These are phyloP conservation scores for Aspergillus pseudotamarii DNA, from an alignment of 2,329 filamentous ascomycete genomes.

Conservation along the genomic window DNA sequence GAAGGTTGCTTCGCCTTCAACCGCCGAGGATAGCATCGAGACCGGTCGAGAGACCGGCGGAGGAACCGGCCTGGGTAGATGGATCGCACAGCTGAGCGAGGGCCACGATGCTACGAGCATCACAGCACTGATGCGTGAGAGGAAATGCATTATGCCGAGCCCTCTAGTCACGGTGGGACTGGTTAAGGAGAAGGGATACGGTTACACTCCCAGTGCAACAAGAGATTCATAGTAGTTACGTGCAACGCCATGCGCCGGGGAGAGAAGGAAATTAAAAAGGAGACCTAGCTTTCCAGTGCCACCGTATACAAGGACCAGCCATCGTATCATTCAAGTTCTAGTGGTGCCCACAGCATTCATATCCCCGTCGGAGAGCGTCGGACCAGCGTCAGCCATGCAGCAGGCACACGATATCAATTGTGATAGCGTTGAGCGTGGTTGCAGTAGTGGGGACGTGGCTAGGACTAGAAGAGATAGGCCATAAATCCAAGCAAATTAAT, in stretches of 20 bases:
- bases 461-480: neutral
- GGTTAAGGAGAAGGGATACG: neutral
- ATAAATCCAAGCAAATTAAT: neutral
- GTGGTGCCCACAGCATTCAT: neutral
- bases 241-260: neutral
- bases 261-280: neutral
- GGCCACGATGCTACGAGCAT: neutral
- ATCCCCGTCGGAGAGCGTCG: neutral
- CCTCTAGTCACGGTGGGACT: neutral
- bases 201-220: neutral
- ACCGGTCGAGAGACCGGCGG: neutral
- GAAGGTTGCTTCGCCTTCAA: constrained; percentile 41
- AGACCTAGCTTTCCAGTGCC: neutral
- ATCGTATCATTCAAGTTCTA: neutral
- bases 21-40: neutral
- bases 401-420: neutral
- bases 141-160: neutral
- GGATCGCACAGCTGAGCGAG: neutral
- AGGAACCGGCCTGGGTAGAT: neutral
- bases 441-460: neutral
- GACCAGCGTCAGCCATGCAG: neutral
- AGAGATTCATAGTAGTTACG: neutral
- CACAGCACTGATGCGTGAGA: neutral
- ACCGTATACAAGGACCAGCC: neutral
- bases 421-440: neutral